Evolutionary conservation across 306 rosid species (phyloP).

Genomic region (Sindora glabra): DNA sequence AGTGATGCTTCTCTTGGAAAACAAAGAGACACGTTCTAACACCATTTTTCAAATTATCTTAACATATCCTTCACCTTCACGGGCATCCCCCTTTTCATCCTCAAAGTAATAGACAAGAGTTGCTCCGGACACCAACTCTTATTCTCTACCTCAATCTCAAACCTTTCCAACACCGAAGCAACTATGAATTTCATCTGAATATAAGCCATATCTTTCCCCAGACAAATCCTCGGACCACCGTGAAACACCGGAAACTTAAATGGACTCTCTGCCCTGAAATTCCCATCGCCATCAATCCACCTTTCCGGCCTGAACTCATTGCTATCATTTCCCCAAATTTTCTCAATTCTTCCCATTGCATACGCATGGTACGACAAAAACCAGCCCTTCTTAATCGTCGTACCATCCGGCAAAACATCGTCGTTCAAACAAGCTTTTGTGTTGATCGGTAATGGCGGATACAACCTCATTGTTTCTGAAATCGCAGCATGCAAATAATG

Average conservation of each 20-base stretch:
- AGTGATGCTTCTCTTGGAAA: too few relatives aligned
- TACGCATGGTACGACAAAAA: constrained; percentile 18
- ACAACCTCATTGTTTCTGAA: constrained; percentile 28
- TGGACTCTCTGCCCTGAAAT: not conserved
- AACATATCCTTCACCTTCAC: not conserved
- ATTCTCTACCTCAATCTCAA: not conserved
- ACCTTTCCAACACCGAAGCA: constrained; percentile 12
- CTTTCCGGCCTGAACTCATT: constrained; percentile 19
- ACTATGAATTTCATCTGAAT: constrained; percentile 23
- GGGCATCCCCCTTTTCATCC: constrained; percentile 19
- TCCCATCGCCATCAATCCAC: constrained; percentile 13
- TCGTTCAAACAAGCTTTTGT: constrained; percentile 18
- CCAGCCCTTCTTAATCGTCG: constrained; percentile 6
- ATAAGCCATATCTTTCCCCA: constrained; percentile 26
- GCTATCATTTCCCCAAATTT: constrained; percentile 19
- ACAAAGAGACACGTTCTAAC: too few relatives aligned
- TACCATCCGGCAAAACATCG: constrained; percentile 37
- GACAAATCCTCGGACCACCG: constrained; percentile 21
- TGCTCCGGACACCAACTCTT: constrained; percentile 2
- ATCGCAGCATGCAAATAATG: constrained; percentile 43
- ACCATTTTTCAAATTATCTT: too few relatives aligned
- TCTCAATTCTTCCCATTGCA: constrained; percentile 21
- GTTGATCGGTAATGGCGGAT: constrained; percentile 43
- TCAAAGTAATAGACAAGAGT: constrained; percentile 3
- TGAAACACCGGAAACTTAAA: constrained; percentile 16